A percentile compares a stretch with the other conserved stretches of the same genome.
phyloP scores from a whole-genome alignment of 768 basidiomycete genomes.

The Amanita muscaria region DNA sequence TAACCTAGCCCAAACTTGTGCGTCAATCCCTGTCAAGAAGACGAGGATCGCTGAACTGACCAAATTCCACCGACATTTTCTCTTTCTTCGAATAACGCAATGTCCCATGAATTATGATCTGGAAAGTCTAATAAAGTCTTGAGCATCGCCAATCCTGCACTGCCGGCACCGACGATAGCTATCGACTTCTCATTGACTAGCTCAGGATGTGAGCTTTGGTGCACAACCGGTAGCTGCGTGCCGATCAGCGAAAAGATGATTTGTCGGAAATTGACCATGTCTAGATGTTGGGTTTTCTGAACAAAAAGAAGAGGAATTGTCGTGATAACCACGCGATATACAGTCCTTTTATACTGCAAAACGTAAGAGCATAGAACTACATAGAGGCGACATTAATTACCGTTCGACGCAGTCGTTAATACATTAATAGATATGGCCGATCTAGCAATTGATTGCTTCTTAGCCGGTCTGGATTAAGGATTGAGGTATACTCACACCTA shows the following conservation, averaged over 20 bases:
- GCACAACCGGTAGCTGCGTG: constrained; percentile 2
- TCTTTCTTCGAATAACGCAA: constrained; percentile 47
- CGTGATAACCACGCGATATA: no score
- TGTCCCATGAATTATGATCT: constrained; percentile 31
- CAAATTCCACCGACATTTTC: constrained; percentile 49
- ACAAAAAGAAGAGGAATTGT: no score
- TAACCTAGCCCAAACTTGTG: constrained; percentile 17
- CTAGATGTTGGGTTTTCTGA: no score
- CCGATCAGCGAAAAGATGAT: constrained; percentile 16
- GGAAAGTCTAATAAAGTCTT: constrained; percentile 43
- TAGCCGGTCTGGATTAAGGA: no score
- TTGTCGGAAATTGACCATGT: constrained; percentile 21
- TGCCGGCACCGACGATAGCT: constrained; percentile 50
- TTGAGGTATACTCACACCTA: no score
- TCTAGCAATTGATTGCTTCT: no score
- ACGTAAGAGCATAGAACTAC: no score
- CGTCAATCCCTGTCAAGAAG: background rate
- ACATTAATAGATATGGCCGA: no score
- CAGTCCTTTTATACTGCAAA: no score
- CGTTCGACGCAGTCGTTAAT: no score
- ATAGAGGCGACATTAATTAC: no score
- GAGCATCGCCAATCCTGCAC: constrained; percentile 44
- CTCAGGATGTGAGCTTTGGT: constrained; percentile 4
- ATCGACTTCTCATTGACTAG: constrained; percentile 31
- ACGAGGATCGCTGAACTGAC: no score